Base-by-base conservation (phyloP, 257 asterid genomes). In the Solanum paucissectum region DNA sequence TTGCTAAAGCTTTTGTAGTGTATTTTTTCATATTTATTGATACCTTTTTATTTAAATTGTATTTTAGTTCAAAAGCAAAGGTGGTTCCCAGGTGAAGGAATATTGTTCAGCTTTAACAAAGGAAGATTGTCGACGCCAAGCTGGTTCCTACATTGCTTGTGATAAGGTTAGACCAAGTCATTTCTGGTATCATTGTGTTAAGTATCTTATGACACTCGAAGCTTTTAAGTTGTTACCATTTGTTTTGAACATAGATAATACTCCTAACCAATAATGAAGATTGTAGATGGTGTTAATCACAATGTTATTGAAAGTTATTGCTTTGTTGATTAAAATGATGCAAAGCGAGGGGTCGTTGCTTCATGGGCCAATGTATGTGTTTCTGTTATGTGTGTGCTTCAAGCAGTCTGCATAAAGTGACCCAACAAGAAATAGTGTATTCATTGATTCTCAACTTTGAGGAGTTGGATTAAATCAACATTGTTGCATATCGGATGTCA, bases 81-180 rank as follows among this genome's bases (percentile, higher is more conserved):
- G 98, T 86, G 99, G 99, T 66, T 94, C 99, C 87, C 99, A 96
- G 93, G 98, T 97, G 62, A 96, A 95, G 90, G 99, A 97, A 83
- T 97, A 96, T 85, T 97, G 99, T 88, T 86, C 95, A 6, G 97
- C 99, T 9, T 92, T 97, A 88, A 97, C 99, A 29, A 97, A 97
- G 92, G 99, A 97, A 92, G 99, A 97, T 90, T 97, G 99, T 85
- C 94, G 99, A 72, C 98, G 95, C 25, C 98, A 94, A 90, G 66
- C 95, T 91, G 95, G 92, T 92, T 93, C 98, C 90, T 96, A 86
- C 87, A 90, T 93, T 88, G 98, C 99, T 89, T 97, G 99, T 90
- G 99, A 94, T 25, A 97, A 97, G 99, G 99, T 97, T 75, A 87
- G 89, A 89, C 68, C 40, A 81, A 18, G 10, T 46, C 42, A 81